Conservation (phyloP, 345 rosid genomes). For the Camelina laxa region DNA sequence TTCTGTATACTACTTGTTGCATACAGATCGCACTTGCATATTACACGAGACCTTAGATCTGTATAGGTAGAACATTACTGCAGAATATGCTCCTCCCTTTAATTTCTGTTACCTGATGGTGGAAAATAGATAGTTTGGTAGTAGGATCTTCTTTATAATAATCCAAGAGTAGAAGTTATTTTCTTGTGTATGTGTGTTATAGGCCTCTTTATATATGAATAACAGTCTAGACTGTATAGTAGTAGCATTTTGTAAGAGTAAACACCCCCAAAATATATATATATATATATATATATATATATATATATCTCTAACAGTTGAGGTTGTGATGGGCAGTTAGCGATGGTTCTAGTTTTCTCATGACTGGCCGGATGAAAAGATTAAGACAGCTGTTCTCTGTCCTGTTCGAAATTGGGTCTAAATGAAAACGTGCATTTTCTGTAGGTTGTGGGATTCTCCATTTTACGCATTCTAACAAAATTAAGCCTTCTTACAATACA, state of each 20-base stretch:
- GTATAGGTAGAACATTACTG: constrained; percentile 1
- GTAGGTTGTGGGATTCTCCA: constrained; percentile 31
- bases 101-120: constrained; percentile 9
- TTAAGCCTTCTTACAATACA: constrained; percentile 48
- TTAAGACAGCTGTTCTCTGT: constrained; percentile 8
- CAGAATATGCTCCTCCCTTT: constrained; percentile 9
- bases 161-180: neutral
- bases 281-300: neutral
- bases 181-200: too few relatives aligned
- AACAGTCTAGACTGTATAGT: neutral
- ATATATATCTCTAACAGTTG: neutral
- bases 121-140: neutral
- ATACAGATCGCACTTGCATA: constrained; percentile 14
- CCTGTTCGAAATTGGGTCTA: constrained; percentile 7
- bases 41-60: neutral
- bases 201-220: too few relatives aligned
- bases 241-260: constrained; percentile 3
- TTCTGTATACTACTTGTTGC: constrained; percentile 22
- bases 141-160: constrained; percentile 1
- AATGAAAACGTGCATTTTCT: constrained; percentile 19
- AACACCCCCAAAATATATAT: neutral
- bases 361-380: constrained; percentile 21
- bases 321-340: constrained; percentile 10
- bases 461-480: constrained; percentile 33
- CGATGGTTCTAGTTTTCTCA: constrained; percentile 10